These are phyloP conservation scores for Suhomyces vadensis DNA, from an alignment of 805 yeast species.

Conservation along the genomic window DNA sequence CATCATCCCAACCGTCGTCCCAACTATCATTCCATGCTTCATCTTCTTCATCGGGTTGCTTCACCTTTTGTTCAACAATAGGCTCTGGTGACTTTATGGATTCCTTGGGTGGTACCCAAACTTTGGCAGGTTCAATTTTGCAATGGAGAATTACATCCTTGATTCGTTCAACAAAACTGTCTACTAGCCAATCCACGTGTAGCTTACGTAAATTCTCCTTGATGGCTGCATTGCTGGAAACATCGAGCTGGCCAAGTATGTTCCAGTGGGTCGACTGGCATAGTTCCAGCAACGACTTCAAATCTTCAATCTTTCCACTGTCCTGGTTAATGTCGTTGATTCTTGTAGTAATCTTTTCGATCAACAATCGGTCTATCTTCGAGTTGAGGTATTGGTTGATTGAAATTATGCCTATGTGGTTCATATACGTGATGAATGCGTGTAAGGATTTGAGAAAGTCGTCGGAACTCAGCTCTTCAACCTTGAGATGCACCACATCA, in stretches of 20 bases:
- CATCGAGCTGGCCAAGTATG: constrained; percentile 12
- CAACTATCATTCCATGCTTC: constrained; percentile 28
- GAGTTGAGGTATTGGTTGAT: constrained; percentile 28
- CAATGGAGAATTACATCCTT: constrained; percentile 13
- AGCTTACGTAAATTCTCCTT: constrained; percentile 28
- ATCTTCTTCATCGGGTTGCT: constrained; percentile 15
- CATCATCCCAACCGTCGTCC: constrained; percentile 31
- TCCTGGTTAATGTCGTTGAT: constrained; percentile 24
- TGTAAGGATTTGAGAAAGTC: constrained; percentile 25
- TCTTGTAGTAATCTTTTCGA: constrained; percentile 31
- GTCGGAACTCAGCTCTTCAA: neutral
- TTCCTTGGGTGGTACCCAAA: neutral
- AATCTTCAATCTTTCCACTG: constrained; percentile 18
- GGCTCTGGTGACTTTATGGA: neutral
- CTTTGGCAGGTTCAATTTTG: neutral
- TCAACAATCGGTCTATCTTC: constrained; percentile 30
- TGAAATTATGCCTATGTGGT: constrained; percentile 21
- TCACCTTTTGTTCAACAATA: neutral
- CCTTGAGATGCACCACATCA: constrained; percentile 4
- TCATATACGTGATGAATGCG: constrained; percentile 32
- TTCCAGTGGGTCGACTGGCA: constrained; percentile 26
- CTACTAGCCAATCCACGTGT: constrained; percentile 33
- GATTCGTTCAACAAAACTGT: constrained; percentile 33
- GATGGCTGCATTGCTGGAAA: constrained; percentile 17
- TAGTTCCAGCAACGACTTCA: constrained; percentile 21